Percentiles rank a stretch among this genome's conserved stretches.
phyloP scores from a whole-genome alignment of 192 early-diverging fungal genomes.

The Coemansia sp. region DNA sequence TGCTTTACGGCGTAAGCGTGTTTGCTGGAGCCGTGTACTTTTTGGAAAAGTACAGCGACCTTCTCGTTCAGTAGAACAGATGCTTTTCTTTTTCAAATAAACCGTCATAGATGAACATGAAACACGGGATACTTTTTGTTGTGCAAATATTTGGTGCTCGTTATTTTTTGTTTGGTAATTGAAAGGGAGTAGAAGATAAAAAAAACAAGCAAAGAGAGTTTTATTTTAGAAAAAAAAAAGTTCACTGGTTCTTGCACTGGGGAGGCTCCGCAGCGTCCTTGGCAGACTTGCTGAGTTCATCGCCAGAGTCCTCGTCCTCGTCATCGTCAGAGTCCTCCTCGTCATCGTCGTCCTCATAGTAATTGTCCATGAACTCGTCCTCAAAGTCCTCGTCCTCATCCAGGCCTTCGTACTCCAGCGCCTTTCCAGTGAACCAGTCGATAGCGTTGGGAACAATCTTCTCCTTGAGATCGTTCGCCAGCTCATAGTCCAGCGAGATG shows the following conservation, averaged over 20 bases:
- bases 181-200: too few relatives aligned
- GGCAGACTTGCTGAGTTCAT: conserved; percentile 48
- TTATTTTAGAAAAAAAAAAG: too few relatives aligned
- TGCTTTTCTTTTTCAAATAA: not conserved
- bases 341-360: conserved; percentile 48
- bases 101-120: not conserved
- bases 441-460: conserved; percentile 93
- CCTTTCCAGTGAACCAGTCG: conserved; percentile 99
- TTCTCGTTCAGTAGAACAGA: conserved; percentile 37
- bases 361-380: conserved; percentile 43
- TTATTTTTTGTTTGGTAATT: too few relatives aligned
- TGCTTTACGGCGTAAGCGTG: conserved; percentile 50
- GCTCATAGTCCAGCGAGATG: conserved; percentile 92
- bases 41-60: conserved; percentile 46
- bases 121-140: too few relatives aligned
- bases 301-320: conserved; percentile 37
- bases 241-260: conserved; percentile 57
- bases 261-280: conserved; percentile 54
- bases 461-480: conserved; percentile 98
- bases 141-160: too few relatives aligned
- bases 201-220: too few relatives aligned
- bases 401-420: conserved; percentile 70
- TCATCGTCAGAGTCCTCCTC: conserved; percentile 47
- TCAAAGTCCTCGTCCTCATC: conserved; percentile 44
- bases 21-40: conserved; percentile 54